Evolutionary conservation across 805 yeast genomes (phyloP).

Genomic region (Candida fluviatilis): DNA sequence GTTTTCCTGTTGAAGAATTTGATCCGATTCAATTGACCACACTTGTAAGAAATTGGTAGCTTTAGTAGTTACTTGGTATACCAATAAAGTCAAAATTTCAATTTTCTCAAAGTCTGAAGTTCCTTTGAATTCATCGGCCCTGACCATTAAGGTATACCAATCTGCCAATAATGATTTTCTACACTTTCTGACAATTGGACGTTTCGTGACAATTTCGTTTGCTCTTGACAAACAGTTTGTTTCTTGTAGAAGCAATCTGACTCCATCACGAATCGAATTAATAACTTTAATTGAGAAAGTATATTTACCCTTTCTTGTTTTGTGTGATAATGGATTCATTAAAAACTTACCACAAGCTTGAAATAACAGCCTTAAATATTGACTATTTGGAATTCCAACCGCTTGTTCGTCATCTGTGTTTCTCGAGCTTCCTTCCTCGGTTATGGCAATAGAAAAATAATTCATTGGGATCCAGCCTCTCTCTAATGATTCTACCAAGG

Average conservation of each 20-base stretch:
- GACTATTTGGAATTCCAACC: conserved; percentile 31
- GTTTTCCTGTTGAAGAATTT: conserved; percentile 30
- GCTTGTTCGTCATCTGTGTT: conserved; percentile 28
- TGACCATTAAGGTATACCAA: conserved; percentile 75
- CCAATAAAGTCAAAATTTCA: conserved; percentile 57
- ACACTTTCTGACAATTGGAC: conserved; percentile 56
- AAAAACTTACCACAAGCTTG: conserved; percentile 64
- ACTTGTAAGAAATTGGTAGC: conserved; percentile 60
- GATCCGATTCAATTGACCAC: conserved; percentile 67
- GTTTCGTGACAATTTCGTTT: conserved; percentile 60
- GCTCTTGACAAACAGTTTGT: conserved; percentile 76
- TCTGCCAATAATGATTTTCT: conserved; percentile 71
- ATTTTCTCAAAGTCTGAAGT: conserved; percentile 56
- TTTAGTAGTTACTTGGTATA: conserved; percentile 63
- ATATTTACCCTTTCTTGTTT: conserved; percentile 31
- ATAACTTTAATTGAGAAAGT: conserved; percentile 56
- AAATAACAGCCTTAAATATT: conserved; percentile 53
- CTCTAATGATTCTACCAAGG: conserved; percentile 54
- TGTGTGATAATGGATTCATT: conserved; percentile 56
- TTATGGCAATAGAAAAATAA: conserved; percentile 54
- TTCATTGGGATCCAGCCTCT: conserved; percentile 89
- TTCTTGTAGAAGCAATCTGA: conserved; percentile 54
- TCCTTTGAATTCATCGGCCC: conserved; percentile 70
- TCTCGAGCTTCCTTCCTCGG: conserved; percentile 20
- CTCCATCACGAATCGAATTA: conserved; percentile 71